Evolutionary conservation across 345 rosid species (phyloP), one percentile per base, ranked within the genome.

Genomic region (Eucalyptus cloeziana): DNA sequence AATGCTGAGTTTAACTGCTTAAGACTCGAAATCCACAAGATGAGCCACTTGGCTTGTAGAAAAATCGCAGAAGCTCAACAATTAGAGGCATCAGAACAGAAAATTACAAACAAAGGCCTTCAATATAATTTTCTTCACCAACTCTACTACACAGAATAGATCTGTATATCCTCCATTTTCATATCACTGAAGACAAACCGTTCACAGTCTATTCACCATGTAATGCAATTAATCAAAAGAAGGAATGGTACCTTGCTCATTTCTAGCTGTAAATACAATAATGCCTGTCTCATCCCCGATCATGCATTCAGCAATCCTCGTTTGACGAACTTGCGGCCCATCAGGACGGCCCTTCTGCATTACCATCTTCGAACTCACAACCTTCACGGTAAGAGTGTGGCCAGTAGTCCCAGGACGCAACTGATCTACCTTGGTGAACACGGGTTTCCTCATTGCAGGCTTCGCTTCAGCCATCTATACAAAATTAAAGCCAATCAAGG

Each of bases 361-460:
- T 24, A 90, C 91, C 87, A 88, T 87, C 54, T 90, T 87, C 14
- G 89, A 62, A 50, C 86, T 90, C 47, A 90, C 89, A 13, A 90
- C 91, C 87, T 87, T 90, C 51, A 87, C 91, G 1, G 89, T 90
- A 33, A 90, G 89, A 33, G 89, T 90, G 89, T 90, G 91, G 8
- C 91, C 91, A 62, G 86, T 69, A 11, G 91, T 90, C 17, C 89
- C 91, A 43, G 91, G 91, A 10, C 91, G 89, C 87, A 90, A 81
- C 91, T 90, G 91, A 85, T 90, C 89, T 27, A 90, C 91, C 89
- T 90, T 90, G n/a, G 91, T 90, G 89, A 90, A 90, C 37, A 87
- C 89, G 0, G 91, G 91, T 56, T 90, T 90, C 85, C 91, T 90
- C 87, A 90, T 62, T 27, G 87, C 89, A 83, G 89, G 87, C 87